Percentiles rank a stretch among this genome's conserved stretches.
Evolutionary conservation across 495 filamentous ascomycete species (phyloP).

Genomic region (Tuber borchii): DNA sequence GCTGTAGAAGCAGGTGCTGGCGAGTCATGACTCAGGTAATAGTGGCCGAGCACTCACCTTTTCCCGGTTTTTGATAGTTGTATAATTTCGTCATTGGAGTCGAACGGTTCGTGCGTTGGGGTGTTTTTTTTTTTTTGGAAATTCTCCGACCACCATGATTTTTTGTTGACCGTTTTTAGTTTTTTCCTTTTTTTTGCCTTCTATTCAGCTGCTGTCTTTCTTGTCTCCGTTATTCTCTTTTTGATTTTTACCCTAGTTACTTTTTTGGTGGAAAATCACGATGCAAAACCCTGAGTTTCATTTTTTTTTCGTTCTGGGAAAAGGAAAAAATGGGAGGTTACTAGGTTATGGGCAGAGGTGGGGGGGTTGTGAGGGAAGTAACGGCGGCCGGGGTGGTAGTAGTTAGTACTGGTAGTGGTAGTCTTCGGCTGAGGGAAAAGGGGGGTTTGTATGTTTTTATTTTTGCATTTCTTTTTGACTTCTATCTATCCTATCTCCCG

Average conservation of each 20-base stretch:
- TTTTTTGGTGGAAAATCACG: slow-evolving; percentile 2
- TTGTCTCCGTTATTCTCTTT: not conserved
- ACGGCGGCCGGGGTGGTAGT: not conserved
- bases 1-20: slow-evolving; percentile 51
- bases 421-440: not conserved
- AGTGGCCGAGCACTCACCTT: not conserved
- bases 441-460: not conserved
- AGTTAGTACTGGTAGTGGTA: slow-evolving; percentile 1
- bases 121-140: not conserved
- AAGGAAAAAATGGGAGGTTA: not conserved
- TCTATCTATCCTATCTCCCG: not conserved
- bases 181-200: not conserved
- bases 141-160: not conserved
- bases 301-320: not conserved
- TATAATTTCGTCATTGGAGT: slow-evolving; percentile 7
- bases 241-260: not conserved
- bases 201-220: not conserved
- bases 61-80: slow-evolving; percentile 2
- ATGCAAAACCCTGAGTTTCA: not conserved
- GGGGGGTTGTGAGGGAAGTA: not conserved
- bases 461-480: not conserved
- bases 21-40: slow-evolving; percentile 30
- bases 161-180: slow-evolving; percentile 2
- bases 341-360: not conserved
- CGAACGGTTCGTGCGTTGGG: slow-evolving; percentile 2